Evolutionary conservation across 2,329 filamentous ascomycete species (phyloP), one percentile per base, ranked within the genome.

Genomic region (Fusarium metavorans): DNA sequence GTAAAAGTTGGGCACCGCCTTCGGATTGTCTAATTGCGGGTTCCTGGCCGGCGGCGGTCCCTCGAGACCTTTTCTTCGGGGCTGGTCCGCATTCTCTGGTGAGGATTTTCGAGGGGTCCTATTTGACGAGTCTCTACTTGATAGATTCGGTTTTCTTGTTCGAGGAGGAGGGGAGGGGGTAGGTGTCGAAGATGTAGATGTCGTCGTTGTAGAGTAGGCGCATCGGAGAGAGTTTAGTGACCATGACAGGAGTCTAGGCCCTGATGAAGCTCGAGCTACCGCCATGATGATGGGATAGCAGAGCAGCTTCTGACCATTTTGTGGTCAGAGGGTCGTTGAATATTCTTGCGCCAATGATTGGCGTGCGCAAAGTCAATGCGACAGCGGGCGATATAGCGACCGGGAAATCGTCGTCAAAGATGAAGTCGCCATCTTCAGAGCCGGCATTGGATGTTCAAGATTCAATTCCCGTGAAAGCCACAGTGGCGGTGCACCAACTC

Each of bases 201-300:
- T 67, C n/a, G 41, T 54, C 23, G 41, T 54, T 35, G 70, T 74
- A 50, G 69, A 73, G 63, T 74, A 74, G 67, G 65, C 43, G 34
- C 67, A 71, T 25, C 62, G 39, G 39, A 67, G 57, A 30, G 68
- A 57, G 45, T 45, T 58, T 25, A 71, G 54, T 13, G 70, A 59
- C 25, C 58, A 50, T 39, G 69, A 64, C 41, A 77, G 32, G 32
- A 76, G 66, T 50, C 67, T 68, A 32, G 58, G 50, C 45, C 66
- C 54, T 43, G 72, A 62, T 61, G 67, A 61, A 64, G 72, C 68
- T 71, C 60, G 74, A 69, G 70, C 66, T 78, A 77, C 71, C 39
- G 70, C 61, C 80, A 82, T 82, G 66, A 71, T 64, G 73, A 59
- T 68, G 25, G 43, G 23, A 25, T 30, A 27, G 35, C n/a, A 41